Evolutionary conservation across 345 rosid genomes (phyloP).

Genomic region (Leavenworthia alabamica): DNA sequence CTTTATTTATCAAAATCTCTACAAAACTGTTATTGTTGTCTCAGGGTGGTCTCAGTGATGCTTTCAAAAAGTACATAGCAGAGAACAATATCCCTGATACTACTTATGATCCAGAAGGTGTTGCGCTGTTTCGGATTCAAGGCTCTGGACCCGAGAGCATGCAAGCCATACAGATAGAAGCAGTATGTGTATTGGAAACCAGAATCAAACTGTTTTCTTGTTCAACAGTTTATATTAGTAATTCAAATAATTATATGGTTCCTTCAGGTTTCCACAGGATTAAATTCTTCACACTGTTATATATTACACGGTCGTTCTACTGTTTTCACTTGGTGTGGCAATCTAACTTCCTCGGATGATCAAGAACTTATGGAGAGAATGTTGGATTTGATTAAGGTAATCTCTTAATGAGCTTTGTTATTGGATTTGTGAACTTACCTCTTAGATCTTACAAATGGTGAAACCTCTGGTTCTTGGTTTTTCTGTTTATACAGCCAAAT

Average conservation of each 20-base stretch:
- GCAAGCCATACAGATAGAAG: slow-evolving; percentile 98
- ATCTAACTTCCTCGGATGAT: slow-evolving; percentile 64
- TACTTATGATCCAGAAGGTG: slow-evolving; percentile 67
- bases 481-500: slow-evolving; percentile 61
- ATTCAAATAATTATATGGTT: not conserved
- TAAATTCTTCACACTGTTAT: slow-evolving; percentile 89
- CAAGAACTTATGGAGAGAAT: slow-evolving; percentile 87
- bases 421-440: not conserved
- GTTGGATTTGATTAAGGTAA: slow-evolving; percentile 94
- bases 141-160: slow-evolving; percentile 98
- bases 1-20: not conserved
- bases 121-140: slow-evolving; percentile 82
- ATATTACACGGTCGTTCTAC: slow-evolving; percentile 73
- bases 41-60: slow-evolving; percentile 92
- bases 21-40: not conserved
- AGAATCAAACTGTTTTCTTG: not conserved
- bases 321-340: slow-evolving; percentile 90
- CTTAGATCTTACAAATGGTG: not conserved
- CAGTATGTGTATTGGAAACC: slow-evolving; percentile 41
- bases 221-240: not conserved
- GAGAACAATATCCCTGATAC: slow-evolving; percentile 75
- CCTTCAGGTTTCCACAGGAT: slow-evolving; percentile 69
- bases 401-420: not conserved
- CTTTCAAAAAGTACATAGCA: slow-evolving; percentile 65
- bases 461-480: slow-evolving; percentile 15